Evolutionary conservation across 163 green algal genomes (phyloP).

Genomic region (Volvox carteri): DNA sequence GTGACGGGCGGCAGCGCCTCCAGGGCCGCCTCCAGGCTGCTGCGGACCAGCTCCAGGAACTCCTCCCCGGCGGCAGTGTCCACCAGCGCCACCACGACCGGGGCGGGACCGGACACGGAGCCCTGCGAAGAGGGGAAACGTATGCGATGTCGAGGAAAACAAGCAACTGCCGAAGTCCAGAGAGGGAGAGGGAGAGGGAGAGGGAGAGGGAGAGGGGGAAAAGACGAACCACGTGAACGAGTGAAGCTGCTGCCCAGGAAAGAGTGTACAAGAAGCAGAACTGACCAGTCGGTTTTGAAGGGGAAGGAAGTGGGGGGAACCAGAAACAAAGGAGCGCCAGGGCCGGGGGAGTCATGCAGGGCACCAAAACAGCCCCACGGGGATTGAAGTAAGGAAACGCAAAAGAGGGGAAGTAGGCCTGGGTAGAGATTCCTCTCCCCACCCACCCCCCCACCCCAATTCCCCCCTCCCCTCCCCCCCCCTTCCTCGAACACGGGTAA

Average conservation of each 20-base stretch:
- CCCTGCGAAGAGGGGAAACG: background rate
- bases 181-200: too few relatives aligned
- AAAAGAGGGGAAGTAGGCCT: too few relatives aligned
- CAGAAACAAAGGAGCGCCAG: background rate
- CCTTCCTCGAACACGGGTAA: background rate
- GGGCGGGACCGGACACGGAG: slow-evolving; percentile 41
- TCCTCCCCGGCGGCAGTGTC: slow-evolving; percentile 75
- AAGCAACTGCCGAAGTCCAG: background rate
- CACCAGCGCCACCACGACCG: slow-evolving; percentile 80
- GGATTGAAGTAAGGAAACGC: too few relatives aligned
- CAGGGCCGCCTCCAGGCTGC: slow-evolving; percentile 82
- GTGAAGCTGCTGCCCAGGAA: too few relatives aligned
- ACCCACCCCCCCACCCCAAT: too few relatives aligned
- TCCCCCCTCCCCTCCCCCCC: too few relatives aligned
- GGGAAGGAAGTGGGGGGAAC: background rate
- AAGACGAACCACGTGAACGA: too few relatives aligned
- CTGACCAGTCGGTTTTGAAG: background rate
- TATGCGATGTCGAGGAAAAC: background rate
- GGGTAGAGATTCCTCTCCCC: too few relatives aligned
- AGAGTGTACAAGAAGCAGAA: too few relatives aligned
- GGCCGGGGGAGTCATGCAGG: too few relatives aligned
- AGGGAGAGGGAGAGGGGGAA: background rate
- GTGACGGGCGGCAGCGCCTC: slow-evolving; percentile 83
- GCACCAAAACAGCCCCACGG: too few relatives aligned
- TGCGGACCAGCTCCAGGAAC: slow-evolving; percentile 83